Evolutionary conservation across 768 basidiomycete species (phyloP).

Genomic region (Hydnomerulius pinastri): DNA sequence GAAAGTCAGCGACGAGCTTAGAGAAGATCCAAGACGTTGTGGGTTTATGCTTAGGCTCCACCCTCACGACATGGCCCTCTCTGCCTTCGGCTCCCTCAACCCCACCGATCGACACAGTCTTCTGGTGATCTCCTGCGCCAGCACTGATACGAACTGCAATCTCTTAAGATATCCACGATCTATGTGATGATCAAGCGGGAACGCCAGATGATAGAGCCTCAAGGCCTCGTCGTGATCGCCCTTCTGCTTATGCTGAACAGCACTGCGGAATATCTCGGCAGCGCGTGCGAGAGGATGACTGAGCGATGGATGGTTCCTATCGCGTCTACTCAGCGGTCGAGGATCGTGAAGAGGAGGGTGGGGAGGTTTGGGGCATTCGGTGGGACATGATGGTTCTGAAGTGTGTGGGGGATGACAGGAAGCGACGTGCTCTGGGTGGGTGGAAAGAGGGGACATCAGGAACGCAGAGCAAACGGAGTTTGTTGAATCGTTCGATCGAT

Average conservation of each 20-base stretch:
- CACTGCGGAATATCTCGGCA: slow-evolving; percentile 65
- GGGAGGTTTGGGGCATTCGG: no score
- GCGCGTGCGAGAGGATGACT: slow-evolving; percentile 47
- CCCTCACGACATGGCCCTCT: slow-evolving; percentile 71
- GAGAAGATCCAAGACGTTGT: slow-evolving; percentile 45
- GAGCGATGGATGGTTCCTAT: no score
- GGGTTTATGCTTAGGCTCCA: slow-evolving; percentile 28
- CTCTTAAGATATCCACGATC: slow-evolving; percentile 64
- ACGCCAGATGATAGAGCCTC: slow-evolving; percentile 75
- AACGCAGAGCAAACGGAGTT: no score
- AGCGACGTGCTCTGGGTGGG: no score
- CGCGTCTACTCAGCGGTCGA: no score
- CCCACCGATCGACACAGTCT: slow-evolving; percentile 79
- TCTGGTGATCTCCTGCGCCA: slow-evolving; percentile 62
- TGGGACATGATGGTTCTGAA: no score
- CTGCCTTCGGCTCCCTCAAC: slow-evolving; percentile 59
- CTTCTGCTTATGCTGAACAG: slow-evolving; percentile 71
- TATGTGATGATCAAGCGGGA: slow-evolving; percentile 74
- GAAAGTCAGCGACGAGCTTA: slow-evolving; percentile 50
- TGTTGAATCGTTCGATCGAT: no score
- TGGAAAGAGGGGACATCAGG: no score
- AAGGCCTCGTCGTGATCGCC: slow-evolving; percentile 79
- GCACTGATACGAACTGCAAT: slow-evolving; percentile 10
- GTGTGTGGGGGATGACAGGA: no score
- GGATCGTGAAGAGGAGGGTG: no score